Conservation (phyloP, 257 asterid species). For the Eucommia ulmoides region DNA sequence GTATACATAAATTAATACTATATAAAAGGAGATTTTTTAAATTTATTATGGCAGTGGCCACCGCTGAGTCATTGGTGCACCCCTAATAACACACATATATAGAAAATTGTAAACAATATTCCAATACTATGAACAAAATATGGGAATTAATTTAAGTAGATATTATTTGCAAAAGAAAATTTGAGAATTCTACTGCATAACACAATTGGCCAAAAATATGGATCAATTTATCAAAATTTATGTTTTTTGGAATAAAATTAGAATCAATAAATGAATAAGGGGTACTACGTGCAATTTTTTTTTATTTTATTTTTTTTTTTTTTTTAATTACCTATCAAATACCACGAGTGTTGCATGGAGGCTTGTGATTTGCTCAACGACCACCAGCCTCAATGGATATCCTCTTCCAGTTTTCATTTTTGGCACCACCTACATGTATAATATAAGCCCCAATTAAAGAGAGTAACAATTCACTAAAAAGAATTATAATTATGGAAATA, state of each 20-base stretch:
- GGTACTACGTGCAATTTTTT: not conserved
- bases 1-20: no score
- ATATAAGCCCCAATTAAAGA: not conserved
- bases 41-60: no score
- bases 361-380: slow-evolving; percentile 40
- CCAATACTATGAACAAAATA: no score
- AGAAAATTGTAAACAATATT: no score
- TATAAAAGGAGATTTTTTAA: no score
- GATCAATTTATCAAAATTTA: not conserved
- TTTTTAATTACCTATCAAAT: slow-evolving; percentile 38
- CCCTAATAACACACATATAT: no score
- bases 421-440: slow-evolving; percentile 33
- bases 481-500: not conserved
- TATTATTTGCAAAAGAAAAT: no score
- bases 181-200: no score
- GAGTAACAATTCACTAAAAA: not conserved
- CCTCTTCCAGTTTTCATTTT: slow-evolving; percentile 63
- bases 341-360: slow-evolving; percentile 49
- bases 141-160: no score
- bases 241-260: not conserved
- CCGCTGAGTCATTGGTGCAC: no score
- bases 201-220: not conserved
- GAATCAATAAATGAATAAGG: not conserved
- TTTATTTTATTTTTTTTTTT: not conserved
- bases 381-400: slow-evolving; percentile 37